A percentile compares a stretch with the other conserved stretches of the same genome.
These are phyloP conservation scores for Jaltomata sinuosa DNA, from an alignment of 257 asterid genomes.

Conservation along the genomic window DNA sequence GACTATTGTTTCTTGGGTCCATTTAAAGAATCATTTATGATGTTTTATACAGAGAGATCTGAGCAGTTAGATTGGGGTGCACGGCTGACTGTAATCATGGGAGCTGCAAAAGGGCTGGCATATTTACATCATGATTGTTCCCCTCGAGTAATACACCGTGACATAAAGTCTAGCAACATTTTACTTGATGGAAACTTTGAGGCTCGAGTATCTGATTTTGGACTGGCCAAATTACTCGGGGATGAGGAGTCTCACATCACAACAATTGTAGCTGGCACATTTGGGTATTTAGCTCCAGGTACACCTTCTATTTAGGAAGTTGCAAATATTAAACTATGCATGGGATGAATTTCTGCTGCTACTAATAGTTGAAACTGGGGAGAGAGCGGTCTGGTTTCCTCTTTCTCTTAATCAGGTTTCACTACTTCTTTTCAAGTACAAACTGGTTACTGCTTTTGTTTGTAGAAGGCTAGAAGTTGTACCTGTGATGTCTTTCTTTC, in stretches of 20 bases:
- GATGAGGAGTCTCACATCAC: slow-evolving; percentile 97
- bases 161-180: slow-evolving; percentile 91
- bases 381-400: neutral
- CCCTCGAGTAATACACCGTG: slow-evolving; percentile 90
- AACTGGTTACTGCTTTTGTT: neutral
- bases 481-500: neutral
- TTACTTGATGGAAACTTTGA: slow-evolving; percentile 81
- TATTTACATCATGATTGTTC: slow-evolving; percentile 96
- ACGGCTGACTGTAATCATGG: slow-evolving; percentile 71
- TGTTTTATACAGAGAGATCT: slow-evolving; percentile 42
- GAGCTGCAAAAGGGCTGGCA: slow-evolving; percentile 93
- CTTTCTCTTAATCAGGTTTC: neutral
- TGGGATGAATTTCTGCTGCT: neutral
- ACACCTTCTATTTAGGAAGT: slow-evolving; percentile 1
- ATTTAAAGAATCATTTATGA: neutral
- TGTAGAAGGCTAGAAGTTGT: neutral
- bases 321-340: neutral
- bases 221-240: slow-evolving; percentile 82
- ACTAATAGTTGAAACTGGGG: neutral
- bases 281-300: slow-evolving; percentile 98
- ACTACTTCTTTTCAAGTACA: neutral
- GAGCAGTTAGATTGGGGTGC: slow-evolving; percentile 94
- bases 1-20: neutral
- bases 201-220: slow-evolving; percentile 94
- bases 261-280: slow-evolving; percentile 95